Conservation (phyloP, 495 filamentous ascomycete genomes). For the Thermochaetoides thermophila region DNA sequence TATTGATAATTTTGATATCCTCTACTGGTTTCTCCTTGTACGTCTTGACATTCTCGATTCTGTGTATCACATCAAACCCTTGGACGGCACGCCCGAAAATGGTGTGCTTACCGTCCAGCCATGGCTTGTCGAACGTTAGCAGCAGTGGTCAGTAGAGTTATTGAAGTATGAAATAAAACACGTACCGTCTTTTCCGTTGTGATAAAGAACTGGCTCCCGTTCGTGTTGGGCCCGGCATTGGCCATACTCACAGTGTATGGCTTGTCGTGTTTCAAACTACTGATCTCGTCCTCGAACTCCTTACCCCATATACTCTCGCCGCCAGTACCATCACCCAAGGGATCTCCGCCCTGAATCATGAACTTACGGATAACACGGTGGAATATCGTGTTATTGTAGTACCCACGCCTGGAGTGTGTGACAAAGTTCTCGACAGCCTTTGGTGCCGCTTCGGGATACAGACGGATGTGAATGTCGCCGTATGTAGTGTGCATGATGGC, state of each 20-base stretch:
- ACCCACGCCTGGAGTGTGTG: conserved; percentile 71
- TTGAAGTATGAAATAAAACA: too few relatives aligned
- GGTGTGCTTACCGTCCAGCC: conserved; percentile 93
- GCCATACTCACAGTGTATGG: conserved; percentile 95
- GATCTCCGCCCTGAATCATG: conserved; percentile 94
- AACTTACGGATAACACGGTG: conserved; percentile 96
- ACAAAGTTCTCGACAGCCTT: conserved; percentile 98
- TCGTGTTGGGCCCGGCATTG: conserved; percentile 77
- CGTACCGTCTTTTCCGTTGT: conserved; percentile 82
- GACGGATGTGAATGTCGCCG: conserved; percentile 85
- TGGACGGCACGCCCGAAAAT: conserved; percentile 84
- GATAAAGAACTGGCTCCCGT: conserved; percentile 89
- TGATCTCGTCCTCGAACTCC: conserved; percentile 94
- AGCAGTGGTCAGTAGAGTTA: conserved; percentile 4
- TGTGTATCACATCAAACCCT: conserved; percentile 89
- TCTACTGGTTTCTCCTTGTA: conserved; percentile 93
- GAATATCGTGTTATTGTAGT: conserved; percentile 96
- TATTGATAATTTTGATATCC: conserved; percentile 94
- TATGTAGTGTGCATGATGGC: conserved; percentile 86
- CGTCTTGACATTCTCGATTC: conserved; percentile 85
- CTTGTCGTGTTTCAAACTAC: conserved; percentile 81
- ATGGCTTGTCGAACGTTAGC: conserved; percentile 38
- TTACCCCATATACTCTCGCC: conserved; percentile 94
- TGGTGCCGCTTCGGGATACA: conserved; percentile 86
- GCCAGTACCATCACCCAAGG: conserved; percentile 85